Evolutionary conservation across 2,329 filamentous ascomycete genomes (phyloP).

Genomic region (Nectriaceae sp.): DNA sequence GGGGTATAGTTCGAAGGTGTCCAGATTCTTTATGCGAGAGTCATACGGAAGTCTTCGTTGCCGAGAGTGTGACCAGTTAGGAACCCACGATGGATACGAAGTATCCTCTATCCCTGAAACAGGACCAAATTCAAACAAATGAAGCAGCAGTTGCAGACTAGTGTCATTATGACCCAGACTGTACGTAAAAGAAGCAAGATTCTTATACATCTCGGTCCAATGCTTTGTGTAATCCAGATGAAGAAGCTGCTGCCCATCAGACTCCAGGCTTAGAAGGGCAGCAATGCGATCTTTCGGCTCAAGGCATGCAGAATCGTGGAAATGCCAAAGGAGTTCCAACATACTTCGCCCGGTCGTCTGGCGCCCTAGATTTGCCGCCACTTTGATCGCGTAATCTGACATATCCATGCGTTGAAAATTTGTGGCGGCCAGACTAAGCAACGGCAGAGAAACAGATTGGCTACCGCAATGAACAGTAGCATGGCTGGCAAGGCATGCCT

Average conservation of each 20-base stretch:
- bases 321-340: constrained; percentile 7
- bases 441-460: constrained; percentile 3
- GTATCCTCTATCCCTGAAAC: background rate
- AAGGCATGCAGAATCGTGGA: constrained; percentile 3
- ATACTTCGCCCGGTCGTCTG: background rate
- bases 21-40: constrained; percentile 1
- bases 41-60: constrained; percentile 3
- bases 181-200: background rate
- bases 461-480: constrained; percentile 5
- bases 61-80: constrained; percentile 8
- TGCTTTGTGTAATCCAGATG: constrained; percentile 1
- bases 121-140: constrained; percentile 8
- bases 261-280: constrained; percentile 1
- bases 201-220: background rate
- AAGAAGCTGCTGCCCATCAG: background rate
- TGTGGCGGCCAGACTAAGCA: constrained; percentile 2
- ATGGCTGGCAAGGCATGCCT: constrained; percentile 5
- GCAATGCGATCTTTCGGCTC: constrained; percentile 6
- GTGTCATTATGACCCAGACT: background rate
- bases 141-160: constrained; percentile 4
- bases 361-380: background rate
- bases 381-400: background rate
- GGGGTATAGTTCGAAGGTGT: constrained; percentile 6
- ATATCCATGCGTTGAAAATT: constrained; percentile 1
- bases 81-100: constrained; percentile 9